These are phyloP conservation scores for Cercospora sp. DNA, from an alignment of 2,329 filamentous ascomycete species.

Conservation along the genomic window DNA sequence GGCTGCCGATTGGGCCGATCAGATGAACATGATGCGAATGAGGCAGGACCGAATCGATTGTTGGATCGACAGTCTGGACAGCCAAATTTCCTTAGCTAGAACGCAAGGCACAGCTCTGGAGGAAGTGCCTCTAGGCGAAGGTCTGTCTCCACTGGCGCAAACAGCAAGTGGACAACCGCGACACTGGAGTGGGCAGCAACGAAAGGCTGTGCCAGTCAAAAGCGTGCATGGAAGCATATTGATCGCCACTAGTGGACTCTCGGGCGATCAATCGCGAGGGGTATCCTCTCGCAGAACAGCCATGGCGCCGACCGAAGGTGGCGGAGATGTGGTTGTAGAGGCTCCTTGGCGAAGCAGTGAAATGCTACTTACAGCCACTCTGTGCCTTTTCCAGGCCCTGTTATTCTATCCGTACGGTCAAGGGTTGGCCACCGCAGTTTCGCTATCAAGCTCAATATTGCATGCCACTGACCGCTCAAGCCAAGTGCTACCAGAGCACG, in stretches of 20 bases:
- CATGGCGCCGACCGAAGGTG: not conserved
- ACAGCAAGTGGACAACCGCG: not conserved
- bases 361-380: not conserved
- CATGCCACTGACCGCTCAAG: not conserved
- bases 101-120: constrained; percentile 4
- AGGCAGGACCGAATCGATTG: constrained; percentile 9
- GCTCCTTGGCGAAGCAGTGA: not conserved
- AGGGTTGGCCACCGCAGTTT: constrained; percentile 5
- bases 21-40: not conserved
- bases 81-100: constrained; percentile 2
- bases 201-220: not conserved
- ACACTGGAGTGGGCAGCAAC: constrained; percentile 2
- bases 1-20: not conserved
- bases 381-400: constrained; percentile 6
- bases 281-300: not conserved
- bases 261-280: not conserved
- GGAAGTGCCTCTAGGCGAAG: not conserved
- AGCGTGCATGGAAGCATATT: constrained; percentile 13
- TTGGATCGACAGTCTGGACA: constrained; percentile 5
- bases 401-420: constrained; percentile 12
- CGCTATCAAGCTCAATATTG: constrained; percentile 2
- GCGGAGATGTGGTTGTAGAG: not conserved
- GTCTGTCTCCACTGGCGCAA: constrained; percentile 1
- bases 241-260: not conserved
- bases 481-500: not conserved